A percentile compares a stretch with the other conserved stretches of the same genome.
Evolutionary conservation across 2,329 filamentous ascomycete genomes (phyloP).

Genomic region (Penicillium brasilianum): DNA sequence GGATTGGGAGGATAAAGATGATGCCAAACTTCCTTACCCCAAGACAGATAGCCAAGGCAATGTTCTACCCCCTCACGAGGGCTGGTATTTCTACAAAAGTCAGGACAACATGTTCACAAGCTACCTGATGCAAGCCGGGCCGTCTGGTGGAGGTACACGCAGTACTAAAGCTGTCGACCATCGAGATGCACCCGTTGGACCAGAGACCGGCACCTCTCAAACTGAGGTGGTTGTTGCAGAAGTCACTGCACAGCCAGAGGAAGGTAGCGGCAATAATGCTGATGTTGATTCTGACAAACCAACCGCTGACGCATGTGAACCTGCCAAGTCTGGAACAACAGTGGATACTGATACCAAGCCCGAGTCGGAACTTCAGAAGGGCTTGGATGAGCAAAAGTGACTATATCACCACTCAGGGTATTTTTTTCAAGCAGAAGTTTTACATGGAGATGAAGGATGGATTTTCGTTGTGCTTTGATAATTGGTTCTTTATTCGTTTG

Average conservation of each 20-base stretch:
- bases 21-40: slow-evolving; percentile 22
- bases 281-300: neutral
- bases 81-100: slow-evolving; percentile 40
- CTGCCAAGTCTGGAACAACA: neutral
- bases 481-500: neutral
- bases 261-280: neutral
- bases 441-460: neutral
- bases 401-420: too few species aligned
- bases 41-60: slow-evolving; percentile 35
- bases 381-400: neutral
- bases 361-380: neutral
- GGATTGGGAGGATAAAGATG: slow-evolving; percentile 59
- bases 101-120: slow-evolving; percentile 28
- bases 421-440: neutral
- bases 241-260: neutral
- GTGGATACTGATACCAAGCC: neutral
- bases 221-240: neutral
- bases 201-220: neutral
- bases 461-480: neutral
- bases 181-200: neutral
- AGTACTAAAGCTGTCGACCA: neutral
- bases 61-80: slow-evolving; percentile 32
- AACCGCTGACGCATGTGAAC: neutral
- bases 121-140: slow-evolving; percentile 23
- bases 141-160: neutral